phyloP scores from a whole-genome alignment of 2,329 filamentous ascomycete genomes.

The Rhinocladiella mackenziei region DNA sequence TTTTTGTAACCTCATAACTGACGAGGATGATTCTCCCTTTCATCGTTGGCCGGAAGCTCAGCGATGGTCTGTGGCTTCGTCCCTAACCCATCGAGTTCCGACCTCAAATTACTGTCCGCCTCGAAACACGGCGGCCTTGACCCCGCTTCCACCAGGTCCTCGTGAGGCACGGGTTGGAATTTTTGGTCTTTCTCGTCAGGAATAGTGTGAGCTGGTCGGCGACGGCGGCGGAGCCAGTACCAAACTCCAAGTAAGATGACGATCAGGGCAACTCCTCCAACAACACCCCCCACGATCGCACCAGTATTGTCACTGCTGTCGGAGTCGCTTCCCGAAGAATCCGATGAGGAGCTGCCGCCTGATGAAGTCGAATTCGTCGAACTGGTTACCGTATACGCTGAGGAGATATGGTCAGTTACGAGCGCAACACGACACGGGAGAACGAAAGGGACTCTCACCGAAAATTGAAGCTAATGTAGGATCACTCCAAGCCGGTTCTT shows the following conservation, averaged over 20 bases:
- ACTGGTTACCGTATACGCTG: conserved; percentile 3
- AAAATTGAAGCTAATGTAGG: conserved; percentile 8
- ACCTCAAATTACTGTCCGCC: conserved; percentile 5
- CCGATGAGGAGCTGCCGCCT: neutral
- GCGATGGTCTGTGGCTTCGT: conserved; percentile 11
- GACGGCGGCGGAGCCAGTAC: conserved; percentile 7
- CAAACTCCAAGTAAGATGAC: conserved; percentile 7
- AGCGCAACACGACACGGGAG: too few relatives aligned
- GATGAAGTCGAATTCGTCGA: conserved; percentile 6
- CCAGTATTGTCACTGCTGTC: conserved; percentile 3
- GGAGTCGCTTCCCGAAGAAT: neutral
- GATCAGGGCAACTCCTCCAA: conserved; percentile 18
- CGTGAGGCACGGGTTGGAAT: neutral
- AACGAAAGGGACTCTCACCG: conserved; percentile 1
- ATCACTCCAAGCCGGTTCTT: conserved; percentile 14
- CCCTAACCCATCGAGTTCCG: conserved; percentile 5
- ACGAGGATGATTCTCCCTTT: neutral
- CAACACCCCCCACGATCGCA: conserved; percentile 14
- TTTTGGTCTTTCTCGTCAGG: neutral
- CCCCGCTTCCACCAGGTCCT: neutral
- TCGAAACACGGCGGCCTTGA: conserved; percentile 3
- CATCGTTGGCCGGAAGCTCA: conserved; percentile 13
- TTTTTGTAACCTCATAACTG: too few relatives aligned
- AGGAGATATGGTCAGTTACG: neutral
- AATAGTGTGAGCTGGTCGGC: neutral